These are phyloP conservation scores for Rhypophila decipiens DNA, from an alignment of 495 filamentous ascomycete genomes.

Conservation along the genomic window DNA sequence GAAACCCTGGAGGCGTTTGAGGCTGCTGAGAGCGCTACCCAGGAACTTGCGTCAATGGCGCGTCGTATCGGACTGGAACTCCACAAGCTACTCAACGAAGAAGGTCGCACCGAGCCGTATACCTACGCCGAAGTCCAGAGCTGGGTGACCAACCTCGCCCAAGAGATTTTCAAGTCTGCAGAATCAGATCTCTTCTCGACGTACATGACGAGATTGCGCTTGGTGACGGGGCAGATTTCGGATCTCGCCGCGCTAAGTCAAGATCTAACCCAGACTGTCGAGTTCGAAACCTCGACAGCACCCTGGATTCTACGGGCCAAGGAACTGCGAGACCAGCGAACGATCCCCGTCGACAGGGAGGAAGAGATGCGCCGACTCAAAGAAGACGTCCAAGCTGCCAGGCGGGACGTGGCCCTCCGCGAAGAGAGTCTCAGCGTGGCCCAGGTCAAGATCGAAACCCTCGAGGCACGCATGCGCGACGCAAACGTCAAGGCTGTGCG, in stretches of 20 bases:
- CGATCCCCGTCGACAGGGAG: slow-evolving; percentile 71
- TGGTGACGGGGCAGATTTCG: slow-evolving; percentile 57
- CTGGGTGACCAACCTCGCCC: slow-evolving; percentile 53
- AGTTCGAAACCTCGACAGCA: slow-evolving; percentile 66
- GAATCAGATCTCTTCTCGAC: slow-evolving; percentile 60
- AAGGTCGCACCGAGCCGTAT: slow-evolving; percentile 62
- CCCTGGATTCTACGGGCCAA: slow-evolving; percentile 83
- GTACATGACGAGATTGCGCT: slow-evolving; percentile 60
- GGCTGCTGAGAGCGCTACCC: slow-evolving; percentile 55
- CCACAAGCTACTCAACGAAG: slow-evolving; percentile 59
- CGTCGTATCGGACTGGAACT: slow-evolving; percentile 62
- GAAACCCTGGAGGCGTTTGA: slow-evolving; percentile 47
- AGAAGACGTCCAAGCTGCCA: slow-evolving; percentile 62
- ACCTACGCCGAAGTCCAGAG: slow-evolving; percentile 58
- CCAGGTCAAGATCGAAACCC: slow-evolving; percentile 83
- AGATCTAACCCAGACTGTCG: slow-evolving; percentile 71
- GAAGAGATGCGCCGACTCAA: slow-evolving; percentile 68
- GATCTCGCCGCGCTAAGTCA: slow-evolving; percentile 65
- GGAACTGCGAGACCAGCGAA: slow-evolving; percentile 71
- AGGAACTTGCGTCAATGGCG: slow-evolving; percentile 61
- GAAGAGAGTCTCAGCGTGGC: slow-evolving; percentile 67
- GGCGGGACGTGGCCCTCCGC: slow-evolving; percentile 55
- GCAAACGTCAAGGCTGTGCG: slow-evolving; percentile 60
- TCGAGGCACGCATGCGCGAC: slow-evolving; percentile 75
- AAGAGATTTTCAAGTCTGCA: slow-evolving; percentile 38